Base-by-base conservation (phyloP, 257 asterid genomes). In the Nicotiana undulata region DNA sequence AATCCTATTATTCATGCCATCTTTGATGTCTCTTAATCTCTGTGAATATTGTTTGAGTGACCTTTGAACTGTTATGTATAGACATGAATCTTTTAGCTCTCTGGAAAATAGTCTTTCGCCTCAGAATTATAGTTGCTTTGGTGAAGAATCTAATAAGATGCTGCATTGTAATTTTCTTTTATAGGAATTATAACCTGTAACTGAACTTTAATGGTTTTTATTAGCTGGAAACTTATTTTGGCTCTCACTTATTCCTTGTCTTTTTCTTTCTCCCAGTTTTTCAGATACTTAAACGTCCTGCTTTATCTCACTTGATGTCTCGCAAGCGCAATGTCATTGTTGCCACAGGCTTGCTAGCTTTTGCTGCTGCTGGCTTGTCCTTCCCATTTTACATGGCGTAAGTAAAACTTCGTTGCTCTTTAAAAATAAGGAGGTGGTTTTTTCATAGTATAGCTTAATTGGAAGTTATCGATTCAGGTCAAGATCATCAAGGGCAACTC, bases 321-420 rank as follows among this genome's bases (percentile, higher is more conserved):
- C 90, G 88, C 24, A 88, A 85, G 72, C 94, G 95, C 85, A 93
- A 95, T 84, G 83, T 77, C 77, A 59, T 95, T 79, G 97, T 96
- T 66, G 99, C 96, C 31, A 79, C 90, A 37, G 97, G 97, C 87
- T 87, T 96, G 84, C 46, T 89, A 72, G 94, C 90, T 79, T 96
- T 96, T 85, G 99, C 93, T 13, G 84, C 95, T 77, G 97, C 90
- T 16, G 98, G 98, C 64, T 85, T 96, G 82, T 90, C 99, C 51
- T 95, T 93, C 74, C 99, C 98, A 9, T 95, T 95, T 88, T 93
- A 91, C 93, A 93, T 95, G 98, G 99, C 92, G 97, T 95, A 87
- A 85, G 98, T 84, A 82, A 70, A 79, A 80, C 80, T 66, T 76
- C 9, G 51, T 82, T 67, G 52, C 26, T 28, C 0, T 24, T 59